Evolutionary conservation across 208 protist species (phyloP).

Genomic region (Baffinella frigidus): DNA sequence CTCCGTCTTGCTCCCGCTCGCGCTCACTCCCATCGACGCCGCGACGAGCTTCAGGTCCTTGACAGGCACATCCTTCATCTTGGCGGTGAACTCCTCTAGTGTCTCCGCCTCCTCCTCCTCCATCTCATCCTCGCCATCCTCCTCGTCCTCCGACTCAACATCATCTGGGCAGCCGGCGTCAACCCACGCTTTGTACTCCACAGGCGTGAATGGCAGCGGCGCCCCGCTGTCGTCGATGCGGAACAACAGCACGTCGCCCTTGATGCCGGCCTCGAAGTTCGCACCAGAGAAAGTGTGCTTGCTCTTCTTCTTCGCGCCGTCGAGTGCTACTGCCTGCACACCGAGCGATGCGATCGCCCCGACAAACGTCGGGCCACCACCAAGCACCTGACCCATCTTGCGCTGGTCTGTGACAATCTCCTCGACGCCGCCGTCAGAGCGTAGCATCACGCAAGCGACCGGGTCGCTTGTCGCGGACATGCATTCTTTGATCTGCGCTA

Average conservation of each 20-base stretch:
- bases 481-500: neutral
- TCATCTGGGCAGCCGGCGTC: neutral
- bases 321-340: neutral
- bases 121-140: neutral
- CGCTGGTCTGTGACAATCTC: neutral
- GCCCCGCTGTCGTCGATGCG: neutral
- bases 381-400: conserved; percentile 4
- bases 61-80: neutral
- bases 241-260: neutral
- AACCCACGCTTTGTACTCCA: neutral
- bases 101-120: neutral
- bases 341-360: neutral
- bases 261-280: neutral
- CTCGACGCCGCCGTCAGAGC: neutral
- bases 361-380: neutral
- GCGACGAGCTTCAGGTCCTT: neutral
- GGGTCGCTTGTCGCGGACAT: neutral
- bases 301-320: neutral
- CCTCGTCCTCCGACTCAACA: neutral
- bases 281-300: neutral
- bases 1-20: neutral
- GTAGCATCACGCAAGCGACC: neutral
- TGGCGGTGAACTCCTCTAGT: neutral
- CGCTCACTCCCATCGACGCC: neutral
- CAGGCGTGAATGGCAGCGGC: neutral